Percentiles rank a stretch among this genome's conserved stretches.
Conservation (phyloP, 805 yeast species). For the Yarrowia phangngaensis region DNA sequence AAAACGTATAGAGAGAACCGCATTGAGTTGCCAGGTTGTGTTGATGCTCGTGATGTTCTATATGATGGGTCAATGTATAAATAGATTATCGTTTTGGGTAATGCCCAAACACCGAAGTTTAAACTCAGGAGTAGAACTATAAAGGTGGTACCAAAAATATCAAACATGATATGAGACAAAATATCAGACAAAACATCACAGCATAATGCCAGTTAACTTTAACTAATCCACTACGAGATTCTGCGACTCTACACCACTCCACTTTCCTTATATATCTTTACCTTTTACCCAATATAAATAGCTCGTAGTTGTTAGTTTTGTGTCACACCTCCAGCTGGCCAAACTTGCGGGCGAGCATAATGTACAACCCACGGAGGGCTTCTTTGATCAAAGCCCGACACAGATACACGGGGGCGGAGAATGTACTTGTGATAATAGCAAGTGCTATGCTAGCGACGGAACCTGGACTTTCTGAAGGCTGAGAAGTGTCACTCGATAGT, state of each 20-base stretch:
- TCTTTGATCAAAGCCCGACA: constrained; percentile 18
- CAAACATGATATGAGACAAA: too few species aligned
- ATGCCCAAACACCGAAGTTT: constrained; percentile 14
- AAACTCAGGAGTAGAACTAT: constrained; percentile 15
- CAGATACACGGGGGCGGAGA: constrained; percentile 17
- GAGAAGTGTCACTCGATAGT: too few species aligned
- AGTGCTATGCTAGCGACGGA: constrained; percentile 17
- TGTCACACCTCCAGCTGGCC: constrained; percentile 17
- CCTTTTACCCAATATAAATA: constrained; percentile 20
- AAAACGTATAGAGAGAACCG: constrained; percentile 14
- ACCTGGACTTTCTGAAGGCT: too few species aligned
- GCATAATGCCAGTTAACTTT: too few species aligned
- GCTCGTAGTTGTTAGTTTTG: constrained; percentile 8
- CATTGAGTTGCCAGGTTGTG: constrained; percentile 13
- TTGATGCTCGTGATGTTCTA: constrained; percentile 4
- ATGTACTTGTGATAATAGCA: constrained; percentile 19
- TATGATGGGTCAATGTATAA: constrained; percentile 14
- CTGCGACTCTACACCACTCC: too few species aligned
- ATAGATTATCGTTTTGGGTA: constrained; percentile 24
- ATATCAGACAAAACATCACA: too few species aligned
- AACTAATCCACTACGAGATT: too few species aligned
- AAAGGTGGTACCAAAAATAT: background rate
- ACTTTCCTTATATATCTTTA: too few species aligned
- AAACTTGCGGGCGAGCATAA: constrained; percentile 19
- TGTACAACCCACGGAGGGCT: constrained; percentile 8